Percentiles rank a stretch among this genome's conserved stretches.
phyloP scores from a whole-genome alignment of 2,329 filamentous ascomycete species.

The Fusarium sororula region DNA sequence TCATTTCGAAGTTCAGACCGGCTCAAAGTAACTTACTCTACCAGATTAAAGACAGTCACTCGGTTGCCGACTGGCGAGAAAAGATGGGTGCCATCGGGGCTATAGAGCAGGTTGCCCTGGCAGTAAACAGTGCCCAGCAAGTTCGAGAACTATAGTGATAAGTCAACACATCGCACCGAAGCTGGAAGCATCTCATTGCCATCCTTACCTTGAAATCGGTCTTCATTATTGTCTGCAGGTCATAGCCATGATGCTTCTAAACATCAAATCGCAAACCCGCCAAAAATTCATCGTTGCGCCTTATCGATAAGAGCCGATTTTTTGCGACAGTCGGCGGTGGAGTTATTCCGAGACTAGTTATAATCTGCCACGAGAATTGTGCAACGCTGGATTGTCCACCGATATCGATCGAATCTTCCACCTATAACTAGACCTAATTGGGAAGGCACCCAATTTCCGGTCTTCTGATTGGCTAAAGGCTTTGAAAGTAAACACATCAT shows the following conservation, averaged over 20 bases:
- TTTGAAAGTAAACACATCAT: too few species aligned
- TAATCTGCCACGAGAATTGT: constrained; percentile 15
- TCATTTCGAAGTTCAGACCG: not conserved
- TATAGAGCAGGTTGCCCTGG: constrained; percentile 96
- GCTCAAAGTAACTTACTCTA: constrained; percentile 71
- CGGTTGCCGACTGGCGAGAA: constrained; percentile 96
- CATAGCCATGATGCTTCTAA: constrained; percentile 49
- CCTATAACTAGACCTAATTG: too few species aligned
- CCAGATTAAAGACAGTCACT: constrained; percentile 94
- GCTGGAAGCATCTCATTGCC: not conserved
- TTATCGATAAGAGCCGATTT: constrained; percentile 49
- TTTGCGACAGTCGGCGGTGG: constrained; percentile 47
- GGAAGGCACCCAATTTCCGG: too few species aligned
- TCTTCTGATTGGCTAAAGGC: too few species aligned
- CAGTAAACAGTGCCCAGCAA: constrained; percentile 98
- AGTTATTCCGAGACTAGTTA: constrained; percentile 46
- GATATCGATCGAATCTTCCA: too few species aligned
- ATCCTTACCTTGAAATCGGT: constrained; percentile 90
- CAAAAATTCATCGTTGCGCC: constrained; percentile 46
- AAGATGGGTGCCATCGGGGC: constrained; percentile 93
- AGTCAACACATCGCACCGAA: not conserved
- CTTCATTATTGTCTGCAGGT: constrained; percentile 80
- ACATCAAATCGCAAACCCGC: constrained; percentile 36
- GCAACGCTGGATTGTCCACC: too few species aligned
- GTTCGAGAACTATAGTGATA: constrained; percentile 82